Percentiles rank a stretch among this genome's conserved stretches.
Conservation (phyloP, 176 grass and related monocot species). For the Musa itinerans region DNA sequence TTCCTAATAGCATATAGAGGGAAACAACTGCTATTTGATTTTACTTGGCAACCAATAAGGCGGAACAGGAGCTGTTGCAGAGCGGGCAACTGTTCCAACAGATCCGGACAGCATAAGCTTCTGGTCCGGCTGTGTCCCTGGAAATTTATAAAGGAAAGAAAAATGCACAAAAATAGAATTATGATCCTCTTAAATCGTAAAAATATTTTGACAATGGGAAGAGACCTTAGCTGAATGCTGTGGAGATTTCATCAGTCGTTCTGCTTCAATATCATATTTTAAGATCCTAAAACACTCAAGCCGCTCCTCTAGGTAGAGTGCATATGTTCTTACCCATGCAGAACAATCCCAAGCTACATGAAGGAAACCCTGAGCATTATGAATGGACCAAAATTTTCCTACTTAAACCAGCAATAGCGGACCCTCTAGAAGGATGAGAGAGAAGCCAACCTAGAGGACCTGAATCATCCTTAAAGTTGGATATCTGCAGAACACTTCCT, state of each 20-base stretch:
- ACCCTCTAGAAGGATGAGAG: neutral
- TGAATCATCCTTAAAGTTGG: slow-evolving; percentile 87
- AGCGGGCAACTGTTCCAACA: slow-evolving; percentile 84
- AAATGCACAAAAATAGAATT: slow-evolving; percentile 1
- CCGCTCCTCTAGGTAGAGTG: slow-evolving; percentile 36
- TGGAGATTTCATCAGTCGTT: slow-evolving; percentile 41
- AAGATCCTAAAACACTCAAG: slow-evolving; percentile 38
- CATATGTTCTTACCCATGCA: slow-evolving; percentile 42
- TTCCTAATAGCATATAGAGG: neutral
- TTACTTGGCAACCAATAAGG: slow-evolving; percentile 76
- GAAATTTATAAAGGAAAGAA: slow-evolving; percentile 12
- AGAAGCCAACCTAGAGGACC: slow-evolving; percentile 61
- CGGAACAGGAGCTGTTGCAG: slow-evolving; percentile 75
- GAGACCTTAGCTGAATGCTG: slow-evolving; percentile 52
- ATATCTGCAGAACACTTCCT: slow-evolving; percentile 78
- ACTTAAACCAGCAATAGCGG: neutral
- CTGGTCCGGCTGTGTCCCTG: slow-evolving; percentile 91
- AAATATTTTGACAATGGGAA: neutral
- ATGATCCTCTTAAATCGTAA: neutral
- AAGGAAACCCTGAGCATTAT: neutral
- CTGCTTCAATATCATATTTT: slow-evolving; percentile 30
- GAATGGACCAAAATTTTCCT: neutral
- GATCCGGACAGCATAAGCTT: slow-evolving; percentile 51
- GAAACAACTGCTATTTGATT: neutral
- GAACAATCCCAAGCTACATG: slow-evolving; percentile 40